Percentiles rank a stretch among this genome's conserved stretches.
Evolutionary conservation across 306 rosid species (phyloP).

Genomic region (Vigna unguiculata): DNA sequence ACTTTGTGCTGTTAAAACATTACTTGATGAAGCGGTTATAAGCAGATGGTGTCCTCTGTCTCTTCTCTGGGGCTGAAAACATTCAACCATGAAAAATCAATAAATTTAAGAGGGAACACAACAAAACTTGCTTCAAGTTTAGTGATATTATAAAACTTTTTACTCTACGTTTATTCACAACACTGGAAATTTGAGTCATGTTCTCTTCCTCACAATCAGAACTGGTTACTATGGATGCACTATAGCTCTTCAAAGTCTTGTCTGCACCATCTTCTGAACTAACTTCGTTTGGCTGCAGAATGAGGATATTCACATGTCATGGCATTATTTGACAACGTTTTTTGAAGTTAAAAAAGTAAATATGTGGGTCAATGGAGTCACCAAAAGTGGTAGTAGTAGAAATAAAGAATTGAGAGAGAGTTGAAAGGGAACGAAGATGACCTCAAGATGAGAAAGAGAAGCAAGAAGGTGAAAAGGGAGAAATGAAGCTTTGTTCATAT

Average conservation of each 20-base stretch:
- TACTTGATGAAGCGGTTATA: constrained; percentile 22
- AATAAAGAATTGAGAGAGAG: not conserved
- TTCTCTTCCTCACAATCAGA: constrained; percentile 10
- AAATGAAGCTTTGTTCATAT: constrained; percentile 8
- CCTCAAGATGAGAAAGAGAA: constrained; percentile 4
- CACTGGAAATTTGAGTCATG: not conserved
- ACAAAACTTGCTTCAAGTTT: not conserved
- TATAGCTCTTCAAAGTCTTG: not conserved
- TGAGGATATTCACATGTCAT: not conserved
- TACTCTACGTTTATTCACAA: constrained; percentile 6
- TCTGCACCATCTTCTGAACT: not conserved
- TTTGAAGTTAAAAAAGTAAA: not conserved
- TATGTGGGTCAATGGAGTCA: not conserved
- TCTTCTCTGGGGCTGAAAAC: constrained; percentile 18
- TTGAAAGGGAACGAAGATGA: not conserved
- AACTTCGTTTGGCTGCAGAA: not conserved
- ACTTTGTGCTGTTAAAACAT: not conserved
- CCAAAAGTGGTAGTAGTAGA: not conserved
- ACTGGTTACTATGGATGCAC: not conserved
- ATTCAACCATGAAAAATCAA: not conserved
- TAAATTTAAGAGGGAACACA: no score
- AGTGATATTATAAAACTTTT: not conserved
- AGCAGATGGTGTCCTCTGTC: constrained; percentile 11
- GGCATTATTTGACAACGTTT: no score
- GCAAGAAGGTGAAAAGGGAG: constrained; percentile 7